These are phyloP conservation scores for Parmelia sp. DNA, from an alignment of 495 filamentous ascomycete genomes.

Conservation along the genomic window DNA sequence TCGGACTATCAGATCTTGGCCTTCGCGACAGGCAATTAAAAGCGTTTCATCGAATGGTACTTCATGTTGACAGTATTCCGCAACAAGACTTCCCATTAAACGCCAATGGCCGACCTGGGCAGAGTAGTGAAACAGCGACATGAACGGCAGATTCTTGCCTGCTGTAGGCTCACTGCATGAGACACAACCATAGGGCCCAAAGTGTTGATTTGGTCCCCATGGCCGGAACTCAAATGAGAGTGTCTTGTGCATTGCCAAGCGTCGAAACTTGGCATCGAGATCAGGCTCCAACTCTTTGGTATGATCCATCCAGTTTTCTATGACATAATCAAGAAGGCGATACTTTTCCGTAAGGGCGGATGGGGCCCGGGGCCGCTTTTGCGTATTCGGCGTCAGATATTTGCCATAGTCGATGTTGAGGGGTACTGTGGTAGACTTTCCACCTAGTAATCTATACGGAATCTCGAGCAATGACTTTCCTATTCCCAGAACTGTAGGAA, in stretches of 20 bases:
- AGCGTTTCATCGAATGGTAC: neutral
- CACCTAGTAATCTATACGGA: conserved; percentile 3
- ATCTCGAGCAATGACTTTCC: neutral
- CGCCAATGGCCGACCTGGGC: conserved; percentile 1
- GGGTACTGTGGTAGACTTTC: neutral
- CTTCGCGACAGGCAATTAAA: neutral
- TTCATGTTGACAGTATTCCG: neutral
- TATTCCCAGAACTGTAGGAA: neutral
- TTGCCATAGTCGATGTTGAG: neutral
- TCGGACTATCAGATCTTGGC: neutral
- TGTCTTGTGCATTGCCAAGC: neutral
- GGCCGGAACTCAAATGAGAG: conserved; percentile 3
- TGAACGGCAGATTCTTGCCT: conserved; percentile 1
- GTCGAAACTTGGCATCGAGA: neutral
- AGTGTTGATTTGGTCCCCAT: conserved; percentile 6
- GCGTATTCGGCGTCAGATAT: neutral
- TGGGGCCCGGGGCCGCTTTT: neutral
- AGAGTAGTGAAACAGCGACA: conserved; percentile 1
- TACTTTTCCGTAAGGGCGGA: neutral
- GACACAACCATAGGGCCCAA: conserved; percentile 1
- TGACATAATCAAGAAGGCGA: conserved; percentile 8
- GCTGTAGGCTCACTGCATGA: neutral
- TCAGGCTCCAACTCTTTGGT: neutral
- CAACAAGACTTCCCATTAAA: neutral
- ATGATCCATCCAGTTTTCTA: conserved; percentile 5